Percentiles rank a stretch among this genome's conserved stretches.
These are phyloP conservation scores for Colletotrichum navitas DNA, from an alignment of 2,329 filamentous ascomycete genomes.

Conservation along the genomic window DNA sequence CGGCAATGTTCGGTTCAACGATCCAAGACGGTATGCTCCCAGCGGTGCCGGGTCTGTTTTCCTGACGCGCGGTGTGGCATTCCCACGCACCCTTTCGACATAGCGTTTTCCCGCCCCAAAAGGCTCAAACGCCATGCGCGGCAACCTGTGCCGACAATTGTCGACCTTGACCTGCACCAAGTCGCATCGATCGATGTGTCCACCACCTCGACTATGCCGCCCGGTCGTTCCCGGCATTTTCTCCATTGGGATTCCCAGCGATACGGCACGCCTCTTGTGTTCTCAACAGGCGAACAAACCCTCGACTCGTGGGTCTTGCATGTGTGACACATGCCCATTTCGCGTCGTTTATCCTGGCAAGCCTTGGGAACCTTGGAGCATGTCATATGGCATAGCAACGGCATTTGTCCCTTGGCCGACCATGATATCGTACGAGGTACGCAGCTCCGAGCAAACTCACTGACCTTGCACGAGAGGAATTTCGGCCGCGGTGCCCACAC, in stretches of 20 bases:
- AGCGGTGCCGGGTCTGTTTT: neutral
- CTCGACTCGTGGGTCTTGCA: slow-evolving; percentile 12
- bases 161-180: slow-evolving; percentile 8
- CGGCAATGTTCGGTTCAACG: neutral
- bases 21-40: slow-evolving; percentile 9
- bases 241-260: slow-evolving; percentile 27
- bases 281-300: slow-evolving; percentile 12
- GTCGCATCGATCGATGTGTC: slow-evolving; percentile 15
- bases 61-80: no score
- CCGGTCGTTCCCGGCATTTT: slow-evolving; percentile 29
- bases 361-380: slow-evolving; percentile 11
- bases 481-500: neutral
- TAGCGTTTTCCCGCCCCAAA: neutral
- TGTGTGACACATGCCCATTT: slow-evolving; percentile 5
- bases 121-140: slow-evolving; percentile 17
- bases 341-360: neutral
- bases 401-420: neutral
- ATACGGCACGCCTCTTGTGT: slow-evolving; percentile 18
- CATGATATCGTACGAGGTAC: slow-evolving; percentile 19
- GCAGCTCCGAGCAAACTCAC: neutral
- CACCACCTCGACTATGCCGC: slow-evolving; percentile 20
- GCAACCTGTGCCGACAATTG: slow-evolving; percentile 36
- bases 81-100: no score
- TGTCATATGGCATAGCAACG: neutral
- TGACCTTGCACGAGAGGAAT: neutral